phyloP scores from a whole-genome alignment of 176 grass and related monocot genomes.

The Poa annua region DNA sequence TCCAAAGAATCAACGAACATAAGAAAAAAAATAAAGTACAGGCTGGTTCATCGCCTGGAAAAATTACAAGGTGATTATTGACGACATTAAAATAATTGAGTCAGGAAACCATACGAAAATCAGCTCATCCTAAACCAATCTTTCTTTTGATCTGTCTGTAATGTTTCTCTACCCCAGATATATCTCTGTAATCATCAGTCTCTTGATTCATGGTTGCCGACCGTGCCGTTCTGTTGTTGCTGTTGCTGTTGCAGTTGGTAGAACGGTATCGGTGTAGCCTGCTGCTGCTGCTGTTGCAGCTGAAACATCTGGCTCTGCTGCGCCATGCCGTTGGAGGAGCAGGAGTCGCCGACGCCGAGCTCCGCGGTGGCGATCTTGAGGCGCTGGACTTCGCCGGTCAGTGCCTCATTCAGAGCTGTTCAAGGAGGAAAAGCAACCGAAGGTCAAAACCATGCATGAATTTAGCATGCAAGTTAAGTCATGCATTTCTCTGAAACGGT shows the following conservation, averaged over 20 bases:
- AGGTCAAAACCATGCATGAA: not conserved
- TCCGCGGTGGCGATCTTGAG: conserved; percentile 68
- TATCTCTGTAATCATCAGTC: conserved; percentile 36
- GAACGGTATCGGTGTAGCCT: conserved; percentile 56
- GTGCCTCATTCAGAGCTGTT: conserved; percentile 88
- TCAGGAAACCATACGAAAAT: conserved; percentile 46
- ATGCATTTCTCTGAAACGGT: not conserved
- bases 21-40: conserved; percentile 23
- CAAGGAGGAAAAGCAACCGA: not conserved
- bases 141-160: conserved; percentile 9
- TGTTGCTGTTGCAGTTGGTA: conserved; percentile 59
- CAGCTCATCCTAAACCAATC: conserved; percentile 34
- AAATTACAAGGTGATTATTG: conserved; percentile 51
- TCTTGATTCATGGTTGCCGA: conserved; percentile 47
- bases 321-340: conserved; percentile 60
- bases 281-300: conserved; percentile 51
- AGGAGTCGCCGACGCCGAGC: conserved; percentile 61
- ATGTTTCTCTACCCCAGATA: conserved; percentile 1
- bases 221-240: conserved; percentile 56
- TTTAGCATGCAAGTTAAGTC: not conserved
- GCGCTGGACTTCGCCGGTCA: conserved; percentile 82
- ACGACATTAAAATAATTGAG: conserved; percentile 64
- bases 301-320: conserved; percentile 75
- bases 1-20: conserved; percentile 53
- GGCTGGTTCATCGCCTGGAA: conserved; percentile 39